A percentile compares a stretch with the other conserved stretches of the same genome.
Conservation (phyloP, 2,329 filamentous ascomycete species). For the Xylariaceae sp. region DNA sequence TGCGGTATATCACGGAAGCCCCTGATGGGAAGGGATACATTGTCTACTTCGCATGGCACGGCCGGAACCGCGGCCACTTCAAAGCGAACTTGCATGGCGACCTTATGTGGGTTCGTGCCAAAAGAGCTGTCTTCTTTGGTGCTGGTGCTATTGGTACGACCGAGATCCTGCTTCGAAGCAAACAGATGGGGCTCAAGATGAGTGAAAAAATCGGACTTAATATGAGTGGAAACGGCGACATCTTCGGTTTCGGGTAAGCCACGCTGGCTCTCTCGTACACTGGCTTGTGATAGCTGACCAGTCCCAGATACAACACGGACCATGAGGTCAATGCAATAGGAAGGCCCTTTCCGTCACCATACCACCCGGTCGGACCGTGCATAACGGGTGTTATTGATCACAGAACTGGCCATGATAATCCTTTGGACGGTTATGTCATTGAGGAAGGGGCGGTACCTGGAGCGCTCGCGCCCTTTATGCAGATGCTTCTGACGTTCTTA, state of each 20-base stretch:
- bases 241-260: slow-evolving; percentile 56
- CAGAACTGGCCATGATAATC: slow-evolving; percentile 47
- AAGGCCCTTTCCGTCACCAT: slow-evolving; percentile 42
- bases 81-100: slow-evolving; percentile 52
- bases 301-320: slow-evolving; percentile 54
- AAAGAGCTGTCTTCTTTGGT: slow-evolving; percentile 62
- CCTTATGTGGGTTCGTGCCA: slow-evolving; percentile 64
- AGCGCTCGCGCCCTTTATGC: slow-evolving; percentile 52
- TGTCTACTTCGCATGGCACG: slow-evolving; percentile 63
- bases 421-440: slow-evolving; percentile 59
- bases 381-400: slow-evolving; percentile 62
- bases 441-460: slow-evolving; percentile 60
- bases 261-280: neutral
- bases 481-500: slow-evolving; percentile 52
- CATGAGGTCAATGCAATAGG: slow-evolving; percentile 55
- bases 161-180: slow-evolving; percentile 60
- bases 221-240: slow-evolving; percentile 65
- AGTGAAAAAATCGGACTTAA: slow-evolving; percentile 54
- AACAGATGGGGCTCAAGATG: slow-evolving; percentile 53
- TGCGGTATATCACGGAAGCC: slow-evolving; percentile 56
- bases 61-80: slow-evolving; percentile 53
- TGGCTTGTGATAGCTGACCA: slow-evolving; percentile 15
- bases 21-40: slow-evolving; percentile 52
- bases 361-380: slow-evolving; percentile 56
- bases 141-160: slow-evolving; percentile 63